These are phyloP conservation scores for Sclerotiophoma versabilis DNA, from an alignment of 2,329 filamentous ascomycete species.

Conservation along the genomic window DNA sequence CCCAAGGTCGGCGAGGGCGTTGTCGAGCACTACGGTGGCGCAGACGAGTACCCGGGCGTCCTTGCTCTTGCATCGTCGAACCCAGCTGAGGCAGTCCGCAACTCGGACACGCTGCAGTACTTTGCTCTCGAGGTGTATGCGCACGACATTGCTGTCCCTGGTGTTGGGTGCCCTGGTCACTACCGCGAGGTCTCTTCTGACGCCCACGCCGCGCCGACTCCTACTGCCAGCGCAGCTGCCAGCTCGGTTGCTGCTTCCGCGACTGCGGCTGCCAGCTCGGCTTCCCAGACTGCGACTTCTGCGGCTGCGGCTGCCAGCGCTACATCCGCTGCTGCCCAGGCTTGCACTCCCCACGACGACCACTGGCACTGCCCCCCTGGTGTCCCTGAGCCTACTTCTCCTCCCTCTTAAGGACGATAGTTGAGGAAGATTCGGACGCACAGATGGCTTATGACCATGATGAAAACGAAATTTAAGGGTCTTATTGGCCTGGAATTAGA, in stretches of 20 bases:
- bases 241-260: slow-evolving; percentile 11
- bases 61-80: slow-evolving; percentile 62
- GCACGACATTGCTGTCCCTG: slow-evolving; percentile 68
- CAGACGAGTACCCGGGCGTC: slow-evolving; percentile 64
- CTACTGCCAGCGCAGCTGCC: background rate
- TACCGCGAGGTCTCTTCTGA: slow-evolving; percentile 21
- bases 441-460: background rate
- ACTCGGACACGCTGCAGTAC: slow-evolving; percentile 70
- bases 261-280: slow-evolving; percentile 1
- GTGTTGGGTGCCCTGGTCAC: slow-evolving; percentile 66
- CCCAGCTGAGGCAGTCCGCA: slow-evolving; percentile 58
- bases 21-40: slow-evolving; percentile 69
- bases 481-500: no score
- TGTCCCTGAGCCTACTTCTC: slow-evolving; percentile 32
- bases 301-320: slow-evolving; percentile 4
- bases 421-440: background rate
- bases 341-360: slow-evolving; percentile 33
- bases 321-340: slow-evolving; percentile 9
- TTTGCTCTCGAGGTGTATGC: slow-evolving; percentile 74
- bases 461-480: background rate
- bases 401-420: slow-evolving; percentile 21
- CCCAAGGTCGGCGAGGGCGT: slow-evolving; percentile 65
- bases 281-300: slow-evolving; percentile 1
- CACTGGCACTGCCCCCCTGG: slow-evolving; percentile 38
- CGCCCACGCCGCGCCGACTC: slow-evolving; percentile 7